phyloP scores from a whole-genome alignment of 169 alveolate species.

The Blepharisma undulans region DNA sequence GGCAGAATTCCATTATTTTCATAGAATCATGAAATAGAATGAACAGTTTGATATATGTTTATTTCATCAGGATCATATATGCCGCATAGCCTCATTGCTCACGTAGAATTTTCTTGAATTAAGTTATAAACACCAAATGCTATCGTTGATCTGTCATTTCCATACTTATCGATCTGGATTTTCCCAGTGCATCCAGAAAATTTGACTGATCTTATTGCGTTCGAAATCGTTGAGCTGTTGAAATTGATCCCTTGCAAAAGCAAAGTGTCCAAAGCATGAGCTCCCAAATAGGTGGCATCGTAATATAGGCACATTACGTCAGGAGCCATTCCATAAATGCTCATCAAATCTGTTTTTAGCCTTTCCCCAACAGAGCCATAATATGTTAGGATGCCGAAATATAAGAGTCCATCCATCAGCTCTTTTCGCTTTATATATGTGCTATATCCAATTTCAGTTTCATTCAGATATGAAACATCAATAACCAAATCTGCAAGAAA shows the following conservation, averaged over 20 bases:
- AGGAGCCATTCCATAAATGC: background rate
- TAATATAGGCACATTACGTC: background rate
- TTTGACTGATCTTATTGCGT: background rate
- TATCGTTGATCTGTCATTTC: constrained; percentile 12
- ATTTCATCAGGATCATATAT: background rate
- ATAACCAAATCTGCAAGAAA: background rate
- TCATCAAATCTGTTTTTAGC: background rate
- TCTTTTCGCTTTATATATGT: background rate
- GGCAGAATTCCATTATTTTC: background rate
- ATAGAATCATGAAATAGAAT: background rate
- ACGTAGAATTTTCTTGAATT: background rate
- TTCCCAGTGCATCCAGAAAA: constrained; percentile 6
- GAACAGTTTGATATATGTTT: background rate
- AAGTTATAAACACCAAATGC: background rate
- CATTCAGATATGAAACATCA: background rate
- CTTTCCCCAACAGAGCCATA: background rate
- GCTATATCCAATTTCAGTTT: background rate
- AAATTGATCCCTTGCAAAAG: background rate
- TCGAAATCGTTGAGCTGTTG: background rate
- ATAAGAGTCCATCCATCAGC: background rate
- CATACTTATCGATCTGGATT: background rate
- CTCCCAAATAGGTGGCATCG: background rate
- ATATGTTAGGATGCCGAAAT: background rate
- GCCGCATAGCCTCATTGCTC: background rate
- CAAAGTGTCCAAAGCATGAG: background rate